Evolutionary conservation across 106 monocot species (phyloP).

Genomic region (Ottelia alismoides): DNA sequence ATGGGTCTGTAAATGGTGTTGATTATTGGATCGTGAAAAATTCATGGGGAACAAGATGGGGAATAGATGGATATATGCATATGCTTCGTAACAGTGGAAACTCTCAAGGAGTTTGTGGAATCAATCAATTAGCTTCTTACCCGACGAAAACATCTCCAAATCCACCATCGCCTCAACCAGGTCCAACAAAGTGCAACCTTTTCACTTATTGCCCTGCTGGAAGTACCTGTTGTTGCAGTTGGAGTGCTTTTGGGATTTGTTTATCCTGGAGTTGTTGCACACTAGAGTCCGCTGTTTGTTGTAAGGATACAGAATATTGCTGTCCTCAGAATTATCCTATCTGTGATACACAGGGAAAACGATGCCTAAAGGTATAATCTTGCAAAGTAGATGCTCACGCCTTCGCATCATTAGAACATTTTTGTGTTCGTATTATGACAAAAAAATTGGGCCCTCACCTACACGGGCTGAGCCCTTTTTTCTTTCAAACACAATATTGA

Average conservation of each 20-base stretch:
- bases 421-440: background rate
- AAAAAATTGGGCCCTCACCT: too few species aligned
- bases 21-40: conserved; percentile 99
- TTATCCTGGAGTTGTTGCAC: conserved; percentile 91
- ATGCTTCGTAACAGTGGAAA: conserved; percentile 63
- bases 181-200: conserved; percentile 74
- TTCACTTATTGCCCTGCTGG: conserved; percentile 57
- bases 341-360: conserved; percentile 39
- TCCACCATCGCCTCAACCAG: conserved; percentile 65
- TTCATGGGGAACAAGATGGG: conserved; percentile 96
- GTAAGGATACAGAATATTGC: conserved; percentile 64
- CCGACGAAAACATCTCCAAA: conserved; percentile 82
- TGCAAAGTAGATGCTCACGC: background rate
- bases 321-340: conserved; percentile 82
- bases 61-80: conserved; percentile 81
- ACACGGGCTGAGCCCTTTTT: background rate
- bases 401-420: background rate
- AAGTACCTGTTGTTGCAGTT: conserved; percentile 76
- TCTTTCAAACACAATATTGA: background rate
- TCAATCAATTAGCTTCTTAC: conserved; percentile 83
- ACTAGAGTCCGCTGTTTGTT: conserved; percentile 77
- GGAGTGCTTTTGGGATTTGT: conserved; percentile 63
- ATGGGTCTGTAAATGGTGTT: conserved; percentile 69
- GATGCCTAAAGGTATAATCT: conserved; percentile 62
- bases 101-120: conserved; percentile 71